Percentiles rank a stretch among this genome's conserved stretches.
phyloP scores from a whole-genome alignment of 768 basidiomycete genomes.

The Russula sp. region DNA sequence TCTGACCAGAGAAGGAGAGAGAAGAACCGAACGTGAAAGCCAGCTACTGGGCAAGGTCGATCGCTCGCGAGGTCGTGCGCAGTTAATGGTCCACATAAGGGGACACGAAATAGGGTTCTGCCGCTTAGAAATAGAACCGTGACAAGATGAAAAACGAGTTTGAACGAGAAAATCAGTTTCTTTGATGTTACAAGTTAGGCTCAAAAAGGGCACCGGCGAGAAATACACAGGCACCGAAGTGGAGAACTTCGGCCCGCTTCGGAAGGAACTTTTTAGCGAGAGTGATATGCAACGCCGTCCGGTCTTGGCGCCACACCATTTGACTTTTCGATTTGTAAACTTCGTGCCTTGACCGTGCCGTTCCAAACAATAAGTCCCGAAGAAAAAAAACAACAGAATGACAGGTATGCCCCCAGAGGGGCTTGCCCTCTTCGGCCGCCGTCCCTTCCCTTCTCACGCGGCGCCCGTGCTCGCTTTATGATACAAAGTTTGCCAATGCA shows the following conservation, averaged over 20 bases:
- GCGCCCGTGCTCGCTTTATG: not conserved
- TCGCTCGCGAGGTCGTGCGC: constrained; percentile 12
- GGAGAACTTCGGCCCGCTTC: constrained; percentile 20
- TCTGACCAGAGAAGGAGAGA: not conserved
- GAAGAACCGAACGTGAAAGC: not conserved
- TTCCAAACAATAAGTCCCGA: not conserved
- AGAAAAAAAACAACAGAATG: not conserved
- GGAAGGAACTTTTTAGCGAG: constrained; percentile 17
- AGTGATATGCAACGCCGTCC: constrained; percentile 1
- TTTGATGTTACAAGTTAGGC: constrained; percentile 17
- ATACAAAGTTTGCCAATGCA: not conserved
- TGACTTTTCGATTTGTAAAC: constrained; percentile 6
- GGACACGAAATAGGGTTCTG: constrained; percentile 16
- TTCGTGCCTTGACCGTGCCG: not conserved
- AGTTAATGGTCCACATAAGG: constrained; percentile 9
- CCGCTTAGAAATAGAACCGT: constrained; percentile 1
- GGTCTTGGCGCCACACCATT: constrained; percentile 19
- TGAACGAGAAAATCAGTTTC: constrained; percentile 11
- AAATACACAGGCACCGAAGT: constrained; percentile 23
- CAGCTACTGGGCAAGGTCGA: not conserved
- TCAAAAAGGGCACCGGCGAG: constrained; percentile 7
- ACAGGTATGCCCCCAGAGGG: too few relatives aligned
- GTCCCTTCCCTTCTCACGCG: not conserved
- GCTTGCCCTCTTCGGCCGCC: constrained; percentile 12
- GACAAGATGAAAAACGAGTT: not conserved